phyloP scores from a whole-genome alignment of 2,329 filamentous ascomycete species.

The Aspergillus floridensis region DNA sequence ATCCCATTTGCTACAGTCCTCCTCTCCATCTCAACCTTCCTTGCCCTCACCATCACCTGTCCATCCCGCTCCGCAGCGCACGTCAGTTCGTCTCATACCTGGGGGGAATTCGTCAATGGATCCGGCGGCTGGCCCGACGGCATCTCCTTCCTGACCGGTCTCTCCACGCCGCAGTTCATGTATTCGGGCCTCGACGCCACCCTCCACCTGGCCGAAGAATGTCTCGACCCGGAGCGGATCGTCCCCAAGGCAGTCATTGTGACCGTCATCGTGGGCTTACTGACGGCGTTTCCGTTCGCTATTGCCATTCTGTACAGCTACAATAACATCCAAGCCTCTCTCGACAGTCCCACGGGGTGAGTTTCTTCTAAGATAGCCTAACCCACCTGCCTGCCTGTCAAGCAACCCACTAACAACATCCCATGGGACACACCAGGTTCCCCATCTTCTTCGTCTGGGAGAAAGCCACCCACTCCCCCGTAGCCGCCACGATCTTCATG shows the following conservation, averaged over 20 bases:
- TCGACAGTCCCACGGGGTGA: slow-evolving; percentile 19
- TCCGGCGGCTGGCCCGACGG: slow-evolving; percentile 24
- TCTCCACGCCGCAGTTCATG: slow-evolving; percentile 27
- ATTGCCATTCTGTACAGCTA: slow-evolving; percentile 23
- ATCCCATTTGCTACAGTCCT: slow-evolving; percentile 11
- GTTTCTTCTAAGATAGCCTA: not conserved
- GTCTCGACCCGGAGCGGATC: slow-evolving; percentile 22
- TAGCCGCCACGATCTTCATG: slow-evolving; percentile 23
- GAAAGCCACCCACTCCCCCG: slow-evolving; percentile 21
- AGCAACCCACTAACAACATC: not conserved
- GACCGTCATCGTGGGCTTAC: slow-evolving; percentile 20
- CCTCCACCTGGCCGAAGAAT: slow-evolving; percentile 25
- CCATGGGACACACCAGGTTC: slow-evolving; percentile 8
- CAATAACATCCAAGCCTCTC: slow-evolving; percentile 12
- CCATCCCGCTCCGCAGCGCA: slow-evolving; percentile 16
- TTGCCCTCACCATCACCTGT: slow-evolving; percentile 22
- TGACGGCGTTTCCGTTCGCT: slow-evolving; percentile 24
- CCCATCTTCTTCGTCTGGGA: slow-evolving; percentile 26
- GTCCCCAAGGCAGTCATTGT: slow-evolving; percentile 22
- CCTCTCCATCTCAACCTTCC: slow-evolving; percentile 21
- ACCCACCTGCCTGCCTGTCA: not conserved
- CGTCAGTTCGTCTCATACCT: slow-evolving; percentile 16
- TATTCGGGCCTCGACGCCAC: slow-evolving; percentile 24
- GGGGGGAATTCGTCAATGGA: slow-evolving; percentile 21
- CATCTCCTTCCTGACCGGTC: slow-evolving; percentile 24